Evolutionary conservation across 1,139 yeast genomes (phyloP).

Genomic region (Tardiomyces digboiensis): DNA sequence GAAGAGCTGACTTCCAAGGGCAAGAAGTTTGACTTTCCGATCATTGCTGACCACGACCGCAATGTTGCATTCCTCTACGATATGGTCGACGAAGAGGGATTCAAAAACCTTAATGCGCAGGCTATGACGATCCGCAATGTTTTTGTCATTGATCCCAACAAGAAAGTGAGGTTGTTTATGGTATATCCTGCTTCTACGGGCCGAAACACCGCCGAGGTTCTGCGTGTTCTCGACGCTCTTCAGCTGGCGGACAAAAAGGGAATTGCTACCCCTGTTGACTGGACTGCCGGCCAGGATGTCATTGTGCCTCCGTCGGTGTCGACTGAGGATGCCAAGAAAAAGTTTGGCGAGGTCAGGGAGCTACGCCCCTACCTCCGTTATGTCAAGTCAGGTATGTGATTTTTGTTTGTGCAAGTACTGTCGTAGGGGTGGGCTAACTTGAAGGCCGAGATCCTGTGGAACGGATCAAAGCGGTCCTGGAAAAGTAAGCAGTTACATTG

Average conservation of each 20-base stretch:
- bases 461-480: neutral
- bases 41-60: slow-evolving; percentile 75
- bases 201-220: slow-evolving; percentile 80
- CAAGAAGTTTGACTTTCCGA: slow-evolving; percentile 68
- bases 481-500: neutral
- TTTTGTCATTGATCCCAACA: slow-evolving; percentile 76
- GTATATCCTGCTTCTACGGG: slow-evolving; percentile 91
- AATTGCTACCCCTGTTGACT: slow-evolving; percentile 72
- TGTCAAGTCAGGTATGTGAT: neutral
- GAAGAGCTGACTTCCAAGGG: slow-evolving; percentile 64
- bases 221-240: slow-evolving; percentile 79
- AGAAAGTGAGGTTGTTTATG: slow-evolving; percentile 73
- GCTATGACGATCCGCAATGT: slow-evolving; percentile 85
- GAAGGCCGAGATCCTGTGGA: neutral
- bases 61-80: slow-evolving; percentile 78
- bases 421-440: neutral
- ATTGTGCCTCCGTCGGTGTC: slow-evolving; percentile 80
- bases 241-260: slow-evolving; percentile 75
- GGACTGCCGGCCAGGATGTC: slow-evolving; percentile 73
- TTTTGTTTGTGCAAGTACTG: neutral
- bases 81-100: slow-evolving; percentile 87
- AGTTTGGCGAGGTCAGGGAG: slow-evolving; percentile 72
- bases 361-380: slow-evolving; percentile 65
- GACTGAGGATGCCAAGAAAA: slow-evolving; percentile 69
- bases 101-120: slow-evolving; percentile 60